Conservation (phyloP, 805 yeast species). For the Yarrowia alimentaria region DNA sequence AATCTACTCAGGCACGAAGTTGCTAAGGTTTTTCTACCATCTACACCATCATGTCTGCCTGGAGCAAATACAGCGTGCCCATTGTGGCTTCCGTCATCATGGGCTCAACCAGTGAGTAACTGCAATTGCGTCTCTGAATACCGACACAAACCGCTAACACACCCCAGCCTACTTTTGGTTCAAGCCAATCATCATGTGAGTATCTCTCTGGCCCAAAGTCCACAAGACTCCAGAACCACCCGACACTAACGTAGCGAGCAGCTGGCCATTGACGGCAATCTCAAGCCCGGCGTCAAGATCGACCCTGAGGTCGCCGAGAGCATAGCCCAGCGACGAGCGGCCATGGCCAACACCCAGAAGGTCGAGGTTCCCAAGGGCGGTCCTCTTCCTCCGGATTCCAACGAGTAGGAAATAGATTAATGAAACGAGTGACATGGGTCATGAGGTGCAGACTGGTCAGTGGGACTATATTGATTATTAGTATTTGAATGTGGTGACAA, state of each 20-base stretch:
- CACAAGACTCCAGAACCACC: too few species aligned
- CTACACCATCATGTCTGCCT: conserved; percentile 2
- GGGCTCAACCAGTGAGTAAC: conserved; percentile 23
- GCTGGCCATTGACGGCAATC: conserved; percentile 25
- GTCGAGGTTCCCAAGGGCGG: conserved; percentile 15
- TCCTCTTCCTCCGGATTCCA: conserved; percentile 2
- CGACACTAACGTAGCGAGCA: conserved; percentile 18
- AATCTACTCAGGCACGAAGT: neutral
- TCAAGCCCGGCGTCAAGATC: conserved; percentile 24
- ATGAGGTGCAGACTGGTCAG: too few species aligned
- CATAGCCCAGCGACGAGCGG: conserved; percentile 13
- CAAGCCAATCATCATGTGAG: conserved; percentile 27
- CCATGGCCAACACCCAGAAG: conserved; percentile 6
- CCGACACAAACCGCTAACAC: neutral
- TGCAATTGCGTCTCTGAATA: neutral
- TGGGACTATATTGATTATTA: too few species aligned
- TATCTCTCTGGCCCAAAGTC: too few species aligned
- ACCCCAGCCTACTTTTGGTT: conserved; percentile 28
- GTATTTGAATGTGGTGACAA: too few species aligned
- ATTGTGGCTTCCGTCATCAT: conserved; percentile 13
- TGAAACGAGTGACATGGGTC: too few species aligned
- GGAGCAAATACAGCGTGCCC: conserved; percentile 22
- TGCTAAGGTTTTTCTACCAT: conserved; percentile 12
- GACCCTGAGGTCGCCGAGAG: conserved; percentile 21
- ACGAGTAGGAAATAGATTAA: conserved; percentile 1